A percentile compares a stretch with the other conserved stretches of the same genome.
phyloP scores from a whole-genome alignment of 2,329 filamentous ascomycete genomes.

The Aspergillus caelatus region DNA sequence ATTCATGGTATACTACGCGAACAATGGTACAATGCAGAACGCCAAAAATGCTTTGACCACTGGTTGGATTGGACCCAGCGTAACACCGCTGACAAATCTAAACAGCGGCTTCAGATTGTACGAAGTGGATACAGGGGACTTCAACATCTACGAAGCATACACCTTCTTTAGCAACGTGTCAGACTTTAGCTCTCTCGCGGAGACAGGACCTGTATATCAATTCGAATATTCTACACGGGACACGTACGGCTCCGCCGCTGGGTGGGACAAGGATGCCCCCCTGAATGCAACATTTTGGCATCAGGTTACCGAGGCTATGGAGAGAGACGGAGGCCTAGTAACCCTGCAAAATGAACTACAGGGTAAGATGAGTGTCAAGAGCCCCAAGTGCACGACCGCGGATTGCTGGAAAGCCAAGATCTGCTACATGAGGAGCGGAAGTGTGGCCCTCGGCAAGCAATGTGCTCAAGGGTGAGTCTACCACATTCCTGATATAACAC shows the following conservation, averaged over 20 bases:
- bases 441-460: constrained; percentile 52
- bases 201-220: constrained; percentile 50
- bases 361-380: constrained; percentile 55
- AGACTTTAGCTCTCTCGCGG: constrained; percentile 42
- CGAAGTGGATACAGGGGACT: constrained; percentile 57
- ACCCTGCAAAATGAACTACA: constrained; percentile 54
- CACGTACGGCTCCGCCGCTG: constrained; percentile 48
- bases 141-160: constrained; percentile 58
- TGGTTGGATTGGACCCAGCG: constrained; percentile 56
- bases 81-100: constrained; percentile 58
- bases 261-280: constrained; percentile 53
- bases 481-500: constrained; percentile 6
- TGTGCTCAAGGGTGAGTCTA: constrained; percentile 54
- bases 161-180: constrained; percentile 58
- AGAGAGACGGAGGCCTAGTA: constrained; percentile 53
- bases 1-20: constrained; percentile 57
- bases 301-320: constrained; percentile 60
- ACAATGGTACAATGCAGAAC: constrained; percentile 51
- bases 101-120: constrained; percentile 59
- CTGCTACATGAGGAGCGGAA: constrained; percentile 63
- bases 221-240: constrained; percentile 58
- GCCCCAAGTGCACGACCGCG: constrained; percentile 55
- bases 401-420: constrained; percentile 58
- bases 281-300: constrained; percentile 65
- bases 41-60: constrained; percentile 49